These are phyloP conservation scores for Aspergillus aculeatinus DNA, from an alignment of 2,329 filamentous ascomycete genomes.

Conservation along the genomic window DNA sequence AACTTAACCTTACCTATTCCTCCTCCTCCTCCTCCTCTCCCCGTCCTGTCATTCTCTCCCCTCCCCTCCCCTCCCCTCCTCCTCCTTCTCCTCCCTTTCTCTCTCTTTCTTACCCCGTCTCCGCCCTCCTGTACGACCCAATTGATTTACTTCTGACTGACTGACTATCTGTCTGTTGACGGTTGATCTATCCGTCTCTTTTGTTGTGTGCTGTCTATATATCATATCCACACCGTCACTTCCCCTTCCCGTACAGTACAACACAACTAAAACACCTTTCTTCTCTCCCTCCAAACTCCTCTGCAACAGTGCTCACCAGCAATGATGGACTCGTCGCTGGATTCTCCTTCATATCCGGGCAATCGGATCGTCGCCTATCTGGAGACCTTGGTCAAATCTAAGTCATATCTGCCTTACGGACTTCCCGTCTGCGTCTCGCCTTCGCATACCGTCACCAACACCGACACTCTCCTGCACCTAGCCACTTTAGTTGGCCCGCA, in stretches of 20 bases:
- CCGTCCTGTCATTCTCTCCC: conserved; percentile 1
- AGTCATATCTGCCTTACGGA: conserved; percentile 39
- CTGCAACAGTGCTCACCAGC: neutral
- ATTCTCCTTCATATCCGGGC: conserved; percentile 24
- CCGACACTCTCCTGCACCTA: conserved; percentile 54
- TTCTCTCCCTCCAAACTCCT: neutral
- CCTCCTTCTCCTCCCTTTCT: neutral
- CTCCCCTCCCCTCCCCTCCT: conserved; percentile 9
- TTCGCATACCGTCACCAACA: conserved; percentile 58
- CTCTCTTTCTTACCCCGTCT: neutral
- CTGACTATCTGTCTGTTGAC: neutral
- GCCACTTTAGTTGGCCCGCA: conserved; percentile 60
- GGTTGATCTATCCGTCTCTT: neutral
- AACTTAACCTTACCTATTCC: neutral
- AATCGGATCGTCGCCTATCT: conserved; percentile 42
- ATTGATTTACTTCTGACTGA: neutral
- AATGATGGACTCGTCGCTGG: conserved; percentile 7
- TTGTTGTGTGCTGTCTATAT: neutral
- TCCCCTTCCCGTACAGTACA: neutral
- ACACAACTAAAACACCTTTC: neutral
- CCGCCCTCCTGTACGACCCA: neutral
- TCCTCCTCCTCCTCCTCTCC: neutral
- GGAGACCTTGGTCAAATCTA: conserved; percentile 32
- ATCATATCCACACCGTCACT: neutral
- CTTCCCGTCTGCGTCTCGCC: conserved; percentile 47